Evolutionary conservation across 164 flowering plant species (phyloP), one percentile per base, ranked within the genome.

Genomic region (Platanus orientalis): DNA sequence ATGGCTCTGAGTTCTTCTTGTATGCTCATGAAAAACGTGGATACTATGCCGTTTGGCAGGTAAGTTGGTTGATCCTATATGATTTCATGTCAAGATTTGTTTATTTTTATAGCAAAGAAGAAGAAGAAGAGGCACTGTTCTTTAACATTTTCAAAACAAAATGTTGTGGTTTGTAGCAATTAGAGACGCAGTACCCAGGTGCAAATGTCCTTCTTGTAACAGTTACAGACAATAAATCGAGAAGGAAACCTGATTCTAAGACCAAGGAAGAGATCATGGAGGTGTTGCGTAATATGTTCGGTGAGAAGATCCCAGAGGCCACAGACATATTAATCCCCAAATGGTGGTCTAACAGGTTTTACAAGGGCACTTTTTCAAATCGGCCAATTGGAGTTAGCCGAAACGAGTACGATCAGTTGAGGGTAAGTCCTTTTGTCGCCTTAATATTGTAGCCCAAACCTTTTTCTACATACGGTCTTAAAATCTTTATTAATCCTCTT

Each of bases 1-100:
- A 64, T 23, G 85, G 85, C 25, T 79, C 79, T 0, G 72, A 72
- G 50, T 76, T 76, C 66, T 76, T 76, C 64, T 45, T 76, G 50
- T 73, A 76, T 39, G 74, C 65, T 4, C 71, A 72, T n/a, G 66
- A 69, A 4, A 66, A 29, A 7, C 71, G 79, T 11, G 76, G 76
- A 0, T 72, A 73, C 40, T 81, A 81, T 60, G 36, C 85, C 1
- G 42, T 73, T 7, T 81, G 85, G 85, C 83, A 81, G 82, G 85
- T 79, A 54, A 16, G 34, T 32, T 54, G 24, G 7, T 6, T 27
- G n/a, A 24, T 14, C 6, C n/a, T n/a, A 52, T 19, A 26, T 26
- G 32, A 24, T 34, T 34, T 17, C 9, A 32, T 29, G 42, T 30
- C 5, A 19, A 47, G n/a, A 48, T 25, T 48, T 28, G 6, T 9